Base-by-base conservation (phyloP, 257 asterid genomes). In the Solanum lycopersicoides region DNA sequence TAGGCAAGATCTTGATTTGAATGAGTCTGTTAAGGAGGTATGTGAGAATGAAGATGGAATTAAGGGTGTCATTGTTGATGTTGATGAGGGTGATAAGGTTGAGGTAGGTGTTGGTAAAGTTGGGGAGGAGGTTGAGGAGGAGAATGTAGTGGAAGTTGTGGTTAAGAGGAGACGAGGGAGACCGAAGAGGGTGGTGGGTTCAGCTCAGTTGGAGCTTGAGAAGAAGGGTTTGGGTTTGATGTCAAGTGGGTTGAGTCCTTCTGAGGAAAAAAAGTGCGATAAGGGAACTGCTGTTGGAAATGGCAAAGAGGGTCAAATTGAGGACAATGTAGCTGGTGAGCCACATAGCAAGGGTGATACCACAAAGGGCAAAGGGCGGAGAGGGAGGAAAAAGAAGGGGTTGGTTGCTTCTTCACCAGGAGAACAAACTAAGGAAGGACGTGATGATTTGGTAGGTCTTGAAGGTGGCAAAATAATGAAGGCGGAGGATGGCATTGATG, bases 321-420 rank as follows among this genome's bases (percentile, higher is more conserved):
- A 42, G 50, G 86, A 86, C 86, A 83, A 42, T 47, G 92, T 72
- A 73, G 86, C 25, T 84, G 25, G 9, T 86, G 30, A 69, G 35
- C 59, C 42, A 28, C 34, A 15, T 7, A 45, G 45, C 34, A 73
- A 65, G 84, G 87, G 20, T 72, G 42, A 37, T 60, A 14, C 75
- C 69, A 11, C 7, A 21, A 83, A 86, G 71, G 53, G 66, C 14
- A 73, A 68, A 83, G 84, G 82, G 21, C 69, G 41, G 32, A 44
- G 91, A 37, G 91, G 86, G 74, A 73, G 85, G 53, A 74, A 73
- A 65, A 66, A 74, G 69, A 66, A 65, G 79, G 85, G 2, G 35
- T 12, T 53, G 74, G 39, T 69, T 65, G 63, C 4, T 79, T 45
- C 66, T n/a, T 85, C 65, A 30, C 47, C 39, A 5, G 87, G 77